These are phyloP conservation scores for Boletus holoroseus DNA, from an alignment of 1,284 basidiomycete species.

Conservation along the genomic window DNA sequence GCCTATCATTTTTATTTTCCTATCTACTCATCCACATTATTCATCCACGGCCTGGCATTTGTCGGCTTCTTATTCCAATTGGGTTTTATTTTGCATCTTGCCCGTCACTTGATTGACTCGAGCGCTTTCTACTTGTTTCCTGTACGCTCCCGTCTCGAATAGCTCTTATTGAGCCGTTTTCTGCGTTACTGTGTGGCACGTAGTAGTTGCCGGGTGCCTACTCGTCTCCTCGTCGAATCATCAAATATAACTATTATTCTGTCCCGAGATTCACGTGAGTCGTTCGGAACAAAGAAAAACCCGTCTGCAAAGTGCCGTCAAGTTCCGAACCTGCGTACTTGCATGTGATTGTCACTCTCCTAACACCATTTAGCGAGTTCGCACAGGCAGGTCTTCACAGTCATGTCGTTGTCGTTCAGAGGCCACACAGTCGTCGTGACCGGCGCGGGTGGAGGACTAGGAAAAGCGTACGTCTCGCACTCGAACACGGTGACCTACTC, in stretches of 20 bases:
- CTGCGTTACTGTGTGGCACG: constrained; percentile 34
- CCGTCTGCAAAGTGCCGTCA: not conserved
- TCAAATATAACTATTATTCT: constrained; percentile 25
- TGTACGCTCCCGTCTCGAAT: constrained; percentile 29
- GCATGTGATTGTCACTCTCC: constrained; percentile 22
- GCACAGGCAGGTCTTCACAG: not conserved
- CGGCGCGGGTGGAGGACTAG: constrained; percentile 93
- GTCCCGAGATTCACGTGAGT: not conserved
- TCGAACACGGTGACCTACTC: no score
- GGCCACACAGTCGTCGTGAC: constrained; percentile 92
- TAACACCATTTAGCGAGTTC: not conserved
- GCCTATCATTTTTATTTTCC: constrained; percentile 27
- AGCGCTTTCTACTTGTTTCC: constrained; percentile 34
- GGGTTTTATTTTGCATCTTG: constrained; percentile 10
- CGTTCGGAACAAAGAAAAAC: no score
- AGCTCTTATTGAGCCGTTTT: constrained; percentile 25
- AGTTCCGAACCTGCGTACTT: not conserved
- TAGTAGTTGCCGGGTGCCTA: constrained; percentile 35
- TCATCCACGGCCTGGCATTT: constrained; percentile 19
- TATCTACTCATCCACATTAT: constrained; percentile 34
- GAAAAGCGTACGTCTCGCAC: constrained; percentile 65
- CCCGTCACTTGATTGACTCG: constrained; percentile 23
- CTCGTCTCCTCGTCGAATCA: constrained; percentile 25
- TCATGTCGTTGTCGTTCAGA: constrained; percentile 67
- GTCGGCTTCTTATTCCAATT: constrained; percentile 28